A percentile compares a stretch with the other conserved stretches of the same genome.
These are phyloP conservation scores for Phialophora expanda DNA, from an alignment of 2,329 filamentous ascomycete genomes.

Conservation along the genomic window DNA sequence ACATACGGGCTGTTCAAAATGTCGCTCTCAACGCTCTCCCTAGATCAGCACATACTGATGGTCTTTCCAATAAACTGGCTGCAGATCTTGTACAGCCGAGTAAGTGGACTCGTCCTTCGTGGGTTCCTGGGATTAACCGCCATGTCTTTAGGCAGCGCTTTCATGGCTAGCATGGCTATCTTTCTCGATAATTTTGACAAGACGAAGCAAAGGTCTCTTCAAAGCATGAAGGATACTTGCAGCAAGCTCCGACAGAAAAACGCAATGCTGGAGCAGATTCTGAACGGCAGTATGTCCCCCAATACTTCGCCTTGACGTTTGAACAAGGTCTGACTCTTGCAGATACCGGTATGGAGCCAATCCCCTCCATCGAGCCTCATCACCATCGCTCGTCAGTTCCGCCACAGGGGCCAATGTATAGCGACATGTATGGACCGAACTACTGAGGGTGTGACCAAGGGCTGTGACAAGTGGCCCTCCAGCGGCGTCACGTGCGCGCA, in stretches of 20 bases:
- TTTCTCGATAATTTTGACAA: slow-evolving; percentile 30
- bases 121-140: slow-evolving; percentile 3
- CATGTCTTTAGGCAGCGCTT: slow-evolving; percentile 20
- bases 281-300: slow-evolving; percentile 23
- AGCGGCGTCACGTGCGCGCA: not conserved
- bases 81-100: slow-evolving; percentile 27
- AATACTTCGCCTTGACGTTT: too few species aligned
- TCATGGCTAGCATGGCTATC: slow-evolving; percentile 27
- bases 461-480: not conserved
- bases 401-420: slow-evolving; percentile 17
- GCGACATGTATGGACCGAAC: slow-evolving; percentile 13
- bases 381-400: slow-evolving; percentile 19
- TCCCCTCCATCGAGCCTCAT: slow-evolving; percentile 8
- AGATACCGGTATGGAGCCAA: slow-evolving; percentile 12
- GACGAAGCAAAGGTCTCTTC: slow-evolving; percentile 31
- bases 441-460: slow-evolving; percentile 7
- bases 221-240: slow-evolving; percentile 30
- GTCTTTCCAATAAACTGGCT: slow-evolving; percentile 10
- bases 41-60: slow-evolving; percentile 12
- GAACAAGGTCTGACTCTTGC: not conserved
- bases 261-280: slow-evolving; percentile 19
- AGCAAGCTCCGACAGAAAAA: slow-evolving; percentile 30
- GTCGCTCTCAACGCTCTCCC: slow-evolving; percentile 13
- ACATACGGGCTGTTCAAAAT: slow-evolving; percentile 24
- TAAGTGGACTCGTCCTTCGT: slow-evolving; percentile 7